Base-by-base conservation (phyloP, 192 early-diverging fungal genomes). In the Geranomyces michiganensis region DNA sequence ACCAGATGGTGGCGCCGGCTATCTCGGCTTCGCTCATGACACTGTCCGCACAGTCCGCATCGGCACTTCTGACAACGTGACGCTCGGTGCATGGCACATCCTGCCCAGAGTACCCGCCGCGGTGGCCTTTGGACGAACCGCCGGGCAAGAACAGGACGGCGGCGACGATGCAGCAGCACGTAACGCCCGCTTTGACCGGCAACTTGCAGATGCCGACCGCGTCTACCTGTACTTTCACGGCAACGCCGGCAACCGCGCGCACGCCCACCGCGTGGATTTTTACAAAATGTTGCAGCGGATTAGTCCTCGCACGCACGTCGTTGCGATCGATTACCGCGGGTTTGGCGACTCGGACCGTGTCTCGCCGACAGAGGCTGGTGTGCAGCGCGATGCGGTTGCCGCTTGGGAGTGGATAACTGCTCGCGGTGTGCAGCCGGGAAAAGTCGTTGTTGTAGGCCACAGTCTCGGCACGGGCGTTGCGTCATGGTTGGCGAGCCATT, bases 191-290 rank as follows among this genome's bases (percentile, higher is more conserved):
- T 82, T 71, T 70, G 71, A 65, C 41, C 24, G 19, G 29, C 66
- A 41, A 61, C 77, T 73, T 22, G 59, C 41, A 24, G 30, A 12
- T 43, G 79, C 76, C 64, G 72, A 53, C 44, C 60, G 70, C 17
- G 79, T 84, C 58, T 80, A 76, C 30, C 32, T 85, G 61, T 86
- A 86, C 76, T 81, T 81, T 47, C 85, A 86, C 62, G 85, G 85
- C 22, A 86, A 86, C 58, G 78, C 79, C 7, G 82, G 80, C 19
- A 82, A 82, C 68, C 21, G 82, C 17, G 85, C 82, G 0, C 73
- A 77, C 22, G 45, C 48, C 46, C 67, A 76, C 56, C 73, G 82
- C 6, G 56, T 63, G 13, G 61, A 66, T 30, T 78, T 80, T 22
- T 80, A 80, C 61, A 76, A 78, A 63, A 73, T 76, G 65, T 27